These are phyloP conservation scores for Hirsutella minnesotensis DNA, from an alignment of 2,329 filamentous ascomycete genomes.

Conservation along the genomic window DNA sequence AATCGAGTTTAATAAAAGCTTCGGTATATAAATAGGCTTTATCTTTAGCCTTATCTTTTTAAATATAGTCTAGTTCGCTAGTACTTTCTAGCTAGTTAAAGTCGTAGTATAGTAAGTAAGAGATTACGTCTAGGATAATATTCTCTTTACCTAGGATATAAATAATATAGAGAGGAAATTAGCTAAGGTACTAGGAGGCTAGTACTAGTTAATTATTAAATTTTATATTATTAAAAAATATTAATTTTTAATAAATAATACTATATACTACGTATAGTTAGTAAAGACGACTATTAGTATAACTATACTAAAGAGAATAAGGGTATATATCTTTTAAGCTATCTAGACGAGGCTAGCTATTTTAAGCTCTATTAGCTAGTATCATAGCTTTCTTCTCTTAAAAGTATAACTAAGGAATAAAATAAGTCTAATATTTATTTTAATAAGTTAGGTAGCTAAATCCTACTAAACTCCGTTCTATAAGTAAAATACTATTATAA, in stretches of 20 bases:
- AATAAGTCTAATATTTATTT: not conserved
- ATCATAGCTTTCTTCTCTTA: not conserved
- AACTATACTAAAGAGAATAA: not conserved
- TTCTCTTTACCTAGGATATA: no score
- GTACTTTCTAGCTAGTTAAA: no score
- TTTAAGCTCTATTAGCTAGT: not conserved
- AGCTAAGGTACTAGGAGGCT: no score
- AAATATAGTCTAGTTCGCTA: no score
- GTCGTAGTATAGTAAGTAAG: no score
- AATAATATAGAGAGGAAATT: no score
- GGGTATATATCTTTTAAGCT: not conserved
- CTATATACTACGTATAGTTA: not conserved
- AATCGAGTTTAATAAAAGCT: no score
- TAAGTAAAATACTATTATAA: not conserved
- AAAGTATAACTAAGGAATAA: not conserved
- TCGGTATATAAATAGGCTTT: no score
- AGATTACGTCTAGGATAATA: no score
- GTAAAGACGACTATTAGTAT: not conserved
- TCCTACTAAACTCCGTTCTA: not conserved
- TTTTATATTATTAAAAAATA: no score
- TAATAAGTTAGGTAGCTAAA: not conserved
- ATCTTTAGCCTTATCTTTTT: no score
- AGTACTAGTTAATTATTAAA: no score
- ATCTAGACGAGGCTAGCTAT: not conserved
- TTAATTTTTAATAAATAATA: not conserved